phyloP scores from a whole-genome alignment of 306 rosid genomes.

The Lathyrus tuberosus region DNA sequence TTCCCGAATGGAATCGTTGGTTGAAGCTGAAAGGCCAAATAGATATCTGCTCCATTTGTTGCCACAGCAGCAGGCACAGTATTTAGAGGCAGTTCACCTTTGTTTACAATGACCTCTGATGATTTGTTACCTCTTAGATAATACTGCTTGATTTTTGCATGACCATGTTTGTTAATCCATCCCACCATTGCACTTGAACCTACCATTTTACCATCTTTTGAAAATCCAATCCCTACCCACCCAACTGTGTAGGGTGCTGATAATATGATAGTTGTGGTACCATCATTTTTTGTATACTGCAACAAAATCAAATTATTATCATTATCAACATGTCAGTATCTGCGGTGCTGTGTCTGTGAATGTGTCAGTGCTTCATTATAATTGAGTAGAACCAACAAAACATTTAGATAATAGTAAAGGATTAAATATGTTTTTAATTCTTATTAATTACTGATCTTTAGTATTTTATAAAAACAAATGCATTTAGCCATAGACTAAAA shows the following conservation, averaged over 20 bases:
- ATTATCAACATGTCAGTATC: too few species aligned
- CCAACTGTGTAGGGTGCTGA: constrained; percentile 91
- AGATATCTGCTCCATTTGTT: constrained; percentile 81
- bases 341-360: too few species aligned
- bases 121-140: constrained; percentile 73
- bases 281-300: constrained; percentile 74
- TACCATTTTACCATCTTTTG: constrained; percentile 84
- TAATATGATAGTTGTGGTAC: constrained; percentile 72
- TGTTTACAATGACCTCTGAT: constrained; percentile 69
- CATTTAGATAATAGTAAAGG: too few species aligned
- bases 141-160: constrained; percentile 80
- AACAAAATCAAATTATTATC: too few species aligned
- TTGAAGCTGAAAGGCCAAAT: constrained; percentile 89
- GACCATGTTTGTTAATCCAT: constrained; percentile 83
- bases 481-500: too few species aligned
- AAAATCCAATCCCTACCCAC: constrained; percentile 96
- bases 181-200: constrained; percentile 99
- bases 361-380: too few species aligned
- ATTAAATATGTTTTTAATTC: too few species aligned
- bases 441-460: background rate
- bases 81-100: constrained; percentile 93
- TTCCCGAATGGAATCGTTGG: constrained; percentile 53
- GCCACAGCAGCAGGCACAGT: constrained; percentile 82
- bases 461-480: too few species aligned
- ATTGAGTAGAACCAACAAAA: too few species aligned